Percentiles rank a stretch among this genome's conserved stretches.
phyloP scores from a whole-genome alignment of 768 basidiomycete genomes.

The Crassisporium funariophilum region DNA sequence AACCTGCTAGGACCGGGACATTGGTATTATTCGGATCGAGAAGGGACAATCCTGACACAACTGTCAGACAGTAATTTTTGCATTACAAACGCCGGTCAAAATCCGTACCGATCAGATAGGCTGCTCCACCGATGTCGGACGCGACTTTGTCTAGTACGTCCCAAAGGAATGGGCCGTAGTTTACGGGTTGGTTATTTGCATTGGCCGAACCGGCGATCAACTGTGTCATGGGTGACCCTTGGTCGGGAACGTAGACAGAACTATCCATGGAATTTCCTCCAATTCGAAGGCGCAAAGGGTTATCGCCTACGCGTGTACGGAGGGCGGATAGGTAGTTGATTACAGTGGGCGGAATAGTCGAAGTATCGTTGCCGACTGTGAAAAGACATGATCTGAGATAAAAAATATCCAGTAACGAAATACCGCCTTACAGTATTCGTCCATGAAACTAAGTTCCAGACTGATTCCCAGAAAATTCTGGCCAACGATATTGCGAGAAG shows the following conservation, averaged over 20 bases:
- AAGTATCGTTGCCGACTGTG: conserved; percentile 54
- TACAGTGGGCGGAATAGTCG: conserved; percentile 51
- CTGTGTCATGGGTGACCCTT: conserved; percentile 44
- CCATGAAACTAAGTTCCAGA: conserved; percentile 63
- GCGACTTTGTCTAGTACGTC: conserved; percentile 44
- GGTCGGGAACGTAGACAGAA: conserved; percentile 43
- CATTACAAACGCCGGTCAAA: background rate
- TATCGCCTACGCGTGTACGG: conserved; percentile 44
- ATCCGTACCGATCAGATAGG: conserved; percentile 35
- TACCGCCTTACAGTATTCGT: conserved; percentile 50
- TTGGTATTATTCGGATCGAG: conserved; percentile 39
- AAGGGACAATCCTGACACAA: conserved; percentile 41
- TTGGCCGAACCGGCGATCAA: conserved; percentile 36
- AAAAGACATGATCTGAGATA: background rate
- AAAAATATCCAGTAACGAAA: background rate
- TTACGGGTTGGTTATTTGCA: conserved; percentile 47
- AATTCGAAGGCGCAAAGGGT: conserved; percentile 47
- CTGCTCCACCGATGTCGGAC: conserved; percentile 27
- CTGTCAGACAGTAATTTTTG: background rate
- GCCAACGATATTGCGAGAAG: conserved; percentile 41
- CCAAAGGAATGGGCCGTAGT: conserved; percentile 50
- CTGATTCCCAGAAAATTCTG: conserved; percentile 67
- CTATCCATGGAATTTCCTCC: conserved; percentile 52
- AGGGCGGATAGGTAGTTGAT: conserved; percentile 62
- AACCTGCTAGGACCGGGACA: conserved; percentile 25